These are phyloP conservation scores for Fusarium virguliforme DNA, from an alignment of 2,329 filamentous ascomycete species.

Conservation along the genomic window DNA sequence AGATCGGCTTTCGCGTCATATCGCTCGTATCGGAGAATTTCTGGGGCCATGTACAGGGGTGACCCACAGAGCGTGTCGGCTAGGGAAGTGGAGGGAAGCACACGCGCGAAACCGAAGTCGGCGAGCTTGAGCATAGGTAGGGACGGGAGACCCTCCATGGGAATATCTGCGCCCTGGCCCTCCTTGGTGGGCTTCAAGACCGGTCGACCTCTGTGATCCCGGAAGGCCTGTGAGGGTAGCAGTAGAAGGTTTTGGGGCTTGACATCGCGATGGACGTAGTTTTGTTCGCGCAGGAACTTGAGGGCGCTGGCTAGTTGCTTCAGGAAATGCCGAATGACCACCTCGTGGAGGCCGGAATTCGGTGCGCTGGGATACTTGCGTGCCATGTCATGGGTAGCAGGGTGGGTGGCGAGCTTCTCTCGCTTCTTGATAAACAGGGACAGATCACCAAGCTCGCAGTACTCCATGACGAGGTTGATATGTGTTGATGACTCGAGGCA, in stretches of 20 bases:
- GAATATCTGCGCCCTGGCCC: slow-evolving; percentile 83
- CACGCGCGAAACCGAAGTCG: slow-evolving; percentile 98
- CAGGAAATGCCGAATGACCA: slow-evolving; percentile 95
- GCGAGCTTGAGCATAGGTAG: slow-evolving; percentile 97
- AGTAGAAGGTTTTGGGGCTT: slow-evolving; percentile 97
- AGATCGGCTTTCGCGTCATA: slow-evolving; percentile 98
- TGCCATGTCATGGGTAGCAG: slow-evolving; percentile 90
- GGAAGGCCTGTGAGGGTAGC: slow-evolving; percentile 83
- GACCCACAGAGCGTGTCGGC: slow-evolving; percentile 98
- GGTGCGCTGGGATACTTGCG: slow-evolving; percentile 90
- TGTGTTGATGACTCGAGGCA: slow-evolving; percentile 89
- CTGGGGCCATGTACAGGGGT: slow-evolving; percentile 97
- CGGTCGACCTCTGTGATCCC: slow-evolving; percentile 68
- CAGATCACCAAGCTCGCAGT: slow-evolving; percentile 94
- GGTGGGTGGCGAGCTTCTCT: slow-evolving; percentile 83
- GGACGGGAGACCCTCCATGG: slow-evolving; percentile 84
- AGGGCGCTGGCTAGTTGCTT: slow-evolving; percentile 95
- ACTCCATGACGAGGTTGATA: slow-evolving; percentile 99
- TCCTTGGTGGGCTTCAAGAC: slow-evolving; percentile 76
- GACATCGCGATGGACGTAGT: slow-evolving; percentile 96
- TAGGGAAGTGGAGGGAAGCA: slow-evolving; percentile 89
- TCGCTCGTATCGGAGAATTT: slow-evolving; percentile 96
- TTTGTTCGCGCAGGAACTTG: slow-evolving; percentile 86
- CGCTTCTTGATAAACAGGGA: slow-evolving; percentile 97
- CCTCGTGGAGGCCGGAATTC: slow-evolving; percentile 92